Conservation (phyloP, 805 yeast genomes). For the Metschnikowia vanudenii region DNA sequence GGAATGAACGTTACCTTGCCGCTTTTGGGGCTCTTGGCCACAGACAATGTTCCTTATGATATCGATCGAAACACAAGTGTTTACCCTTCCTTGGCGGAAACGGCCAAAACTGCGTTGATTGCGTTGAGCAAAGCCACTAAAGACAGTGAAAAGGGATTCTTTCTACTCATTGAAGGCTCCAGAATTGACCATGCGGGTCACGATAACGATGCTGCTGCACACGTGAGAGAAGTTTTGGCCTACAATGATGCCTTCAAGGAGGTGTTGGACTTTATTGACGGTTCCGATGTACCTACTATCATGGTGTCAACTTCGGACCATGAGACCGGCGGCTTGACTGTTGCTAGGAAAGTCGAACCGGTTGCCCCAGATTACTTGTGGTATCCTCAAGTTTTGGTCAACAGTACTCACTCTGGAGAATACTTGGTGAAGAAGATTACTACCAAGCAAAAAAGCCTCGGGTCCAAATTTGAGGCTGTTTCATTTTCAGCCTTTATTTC, state of each 20-base stretch:
- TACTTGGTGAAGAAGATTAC: conserved; percentile 51
- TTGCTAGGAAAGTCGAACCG: conserved; percentile 68
- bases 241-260: conserved; percentile 79
- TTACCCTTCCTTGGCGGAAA: conserved; percentile 79
- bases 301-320: conserved; percentile 87
- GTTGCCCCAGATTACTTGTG: conserved; percentile 83
- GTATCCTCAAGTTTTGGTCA: conserved; percentile 74
- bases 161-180: conserved; percentile 84
- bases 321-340: conserved; percentile 93
- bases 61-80: conserved; percentile 62
- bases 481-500: conserved; percentile 29
- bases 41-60: conserved; percentile 79
- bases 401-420: conserved; percentile 78
- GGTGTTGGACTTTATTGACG: conserved; percentile 66
- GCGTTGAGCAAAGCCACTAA: conserved; percentile 65
- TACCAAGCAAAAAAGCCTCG: conserved; percentile 15
- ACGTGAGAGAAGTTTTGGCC: conserved; percentile 86
- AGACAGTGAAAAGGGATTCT: conserved; percentile 79
- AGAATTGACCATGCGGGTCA: conserved; percentile 96
- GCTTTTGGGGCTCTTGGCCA: conserved; percentile 71
- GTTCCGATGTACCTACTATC: conserved; percentile 70
- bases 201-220: conserved; percentile 91
- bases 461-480: conserved; percentile 24
- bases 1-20: conserved; percentile 75
- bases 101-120: conserved; percentile 69